A percentile compares a stretch with the other conserved stretches of the same genome.
These are phyloP conservation scores for Trametes pubescens DNA, from an alignment of 1,284 basidiomycete genomes.

Conservation along the genomic window DNA sequence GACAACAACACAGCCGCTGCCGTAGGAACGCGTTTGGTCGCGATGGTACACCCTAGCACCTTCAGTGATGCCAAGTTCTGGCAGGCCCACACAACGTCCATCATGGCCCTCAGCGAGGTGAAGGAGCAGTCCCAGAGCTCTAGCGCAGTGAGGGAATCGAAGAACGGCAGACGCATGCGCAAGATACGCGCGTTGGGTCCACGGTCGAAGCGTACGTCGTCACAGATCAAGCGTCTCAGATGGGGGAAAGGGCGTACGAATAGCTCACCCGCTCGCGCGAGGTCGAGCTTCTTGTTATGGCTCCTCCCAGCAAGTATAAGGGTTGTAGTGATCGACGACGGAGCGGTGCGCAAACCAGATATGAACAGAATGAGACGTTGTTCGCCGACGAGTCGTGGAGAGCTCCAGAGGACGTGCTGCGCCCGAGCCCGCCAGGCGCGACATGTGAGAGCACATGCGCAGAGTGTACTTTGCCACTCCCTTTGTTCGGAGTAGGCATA, in stretches of 20 bases:
- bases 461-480: not conserved
- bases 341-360: not conserved
- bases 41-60: not conserved
- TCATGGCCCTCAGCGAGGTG: not conserved
- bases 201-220: not conserved
- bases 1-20: not conserved
- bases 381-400: not conserved
- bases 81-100: slow-evolving; percentile 3
- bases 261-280: not conserved
- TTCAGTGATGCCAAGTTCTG: not conserved
- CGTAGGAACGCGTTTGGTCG: not conserved
- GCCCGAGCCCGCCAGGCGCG: slow-evolving; percentile 2
- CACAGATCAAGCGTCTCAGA: not conserved
- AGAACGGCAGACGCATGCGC: not conserved
- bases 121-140: not conserved
- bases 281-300: not conserved
- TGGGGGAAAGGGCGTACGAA: not conserved
- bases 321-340: not conserved
- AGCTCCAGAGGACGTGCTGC: not conserved
- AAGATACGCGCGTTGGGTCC: not conserved
- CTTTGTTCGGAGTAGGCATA: not conserved
- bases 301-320: not conserved
- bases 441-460: slow-evolving; percentile 7
- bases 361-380: not conserved
- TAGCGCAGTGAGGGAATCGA: not conserved